phyloP scores from a whole-genome alignment of 352 stramenopile genomes.

The Stramenopiles sp. region DNA sequence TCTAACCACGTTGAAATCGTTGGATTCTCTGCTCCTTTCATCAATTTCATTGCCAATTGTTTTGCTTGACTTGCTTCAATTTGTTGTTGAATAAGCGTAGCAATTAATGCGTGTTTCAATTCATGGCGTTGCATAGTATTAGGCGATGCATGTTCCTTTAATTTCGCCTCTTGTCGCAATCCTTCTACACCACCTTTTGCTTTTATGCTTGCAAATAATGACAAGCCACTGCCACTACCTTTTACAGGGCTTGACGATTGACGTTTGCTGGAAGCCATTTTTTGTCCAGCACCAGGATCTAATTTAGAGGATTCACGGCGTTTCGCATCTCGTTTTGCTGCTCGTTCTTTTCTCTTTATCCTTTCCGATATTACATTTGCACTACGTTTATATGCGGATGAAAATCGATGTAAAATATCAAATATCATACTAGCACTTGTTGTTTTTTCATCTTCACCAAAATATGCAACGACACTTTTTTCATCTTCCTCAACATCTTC shows the following conservation, averaged over 20 bases:
- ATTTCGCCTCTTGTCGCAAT: background rate
- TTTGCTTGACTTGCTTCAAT: background rate
- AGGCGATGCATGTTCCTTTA: background rate
- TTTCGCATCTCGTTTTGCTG: background rate
- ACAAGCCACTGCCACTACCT: background rate
- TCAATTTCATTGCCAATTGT: background rate
- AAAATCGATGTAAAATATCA: background rate
- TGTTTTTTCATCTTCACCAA: background rate
- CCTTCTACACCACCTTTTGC: background rate
- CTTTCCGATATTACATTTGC: background rate
- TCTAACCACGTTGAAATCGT: background rate
- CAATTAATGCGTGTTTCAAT: background rate
- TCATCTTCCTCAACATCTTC: background rate
- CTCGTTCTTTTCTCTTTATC: background rate
- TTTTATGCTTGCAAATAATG: background rate
- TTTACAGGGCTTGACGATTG: background rate
- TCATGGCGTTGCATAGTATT: background rate
- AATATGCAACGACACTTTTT: background rate
- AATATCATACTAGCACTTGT: background rate
- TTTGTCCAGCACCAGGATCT: background rate
- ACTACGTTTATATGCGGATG: background rate
- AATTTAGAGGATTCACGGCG: background rate
- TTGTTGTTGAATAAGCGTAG: background rate
- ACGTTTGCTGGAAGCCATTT: background rate
- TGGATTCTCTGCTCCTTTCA: background rate